A percentile compares a stretch with the other conserved stretches of the same genome.
phyloP scores from a whole-genome alignment of 352 stramenopile species.

The Pythium scleroteichum region DNA sequence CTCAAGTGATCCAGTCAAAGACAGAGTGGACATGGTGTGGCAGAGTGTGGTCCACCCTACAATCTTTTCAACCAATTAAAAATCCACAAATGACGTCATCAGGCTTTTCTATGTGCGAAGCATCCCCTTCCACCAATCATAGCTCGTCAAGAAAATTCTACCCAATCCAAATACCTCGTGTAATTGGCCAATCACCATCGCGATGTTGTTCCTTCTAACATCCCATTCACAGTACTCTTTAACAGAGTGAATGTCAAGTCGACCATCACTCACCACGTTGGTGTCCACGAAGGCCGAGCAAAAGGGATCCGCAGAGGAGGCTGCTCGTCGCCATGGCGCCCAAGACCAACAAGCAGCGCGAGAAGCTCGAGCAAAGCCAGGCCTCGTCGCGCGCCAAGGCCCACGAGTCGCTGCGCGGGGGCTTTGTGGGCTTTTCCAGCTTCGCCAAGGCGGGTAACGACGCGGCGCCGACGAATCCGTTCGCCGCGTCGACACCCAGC shows the following conservation, averaged over 20 bases:
- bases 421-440: slow-evolving; percentile 77
- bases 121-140: slow-evolving; percentile 22
- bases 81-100: background rate
- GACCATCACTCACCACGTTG: slow-evolving; percentile 28
- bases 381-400: slow-evolving; percentile 79
- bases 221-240: background rate
- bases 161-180: background rate
- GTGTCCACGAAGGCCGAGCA: slow-evolving; percentile 7
- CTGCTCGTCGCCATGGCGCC: slow-evolving; percentile 31
- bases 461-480: slow-evolving; percentile 12
- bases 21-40: slow-evolving; percentile 1
- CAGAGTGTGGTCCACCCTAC: slow-evolving; percentile 16
- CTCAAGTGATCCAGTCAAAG: slow-evolving; percentile 29
- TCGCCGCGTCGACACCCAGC: slow-evolving; percentile 23
- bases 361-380: slow-evolving; percentile 82
- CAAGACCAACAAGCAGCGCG: slow-evolving; percentile 88
- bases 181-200: slow-evolving; percentile 18
- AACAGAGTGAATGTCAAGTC: slow-evolving; percentile 9
- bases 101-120: slow-evolving; percentile 9
- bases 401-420: slow-evolving; percentile 51
- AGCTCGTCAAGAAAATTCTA: background rate
- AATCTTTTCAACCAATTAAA: slow-evolving; percentile 22
- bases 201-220: background rate
- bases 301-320: background rate
- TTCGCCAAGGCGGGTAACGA: slow-evolving; percentile 39